phyloP scores from a whole-genome alignment of 2,329 filamentous ascomycete species.

The Penicillium sp. region DNA sequence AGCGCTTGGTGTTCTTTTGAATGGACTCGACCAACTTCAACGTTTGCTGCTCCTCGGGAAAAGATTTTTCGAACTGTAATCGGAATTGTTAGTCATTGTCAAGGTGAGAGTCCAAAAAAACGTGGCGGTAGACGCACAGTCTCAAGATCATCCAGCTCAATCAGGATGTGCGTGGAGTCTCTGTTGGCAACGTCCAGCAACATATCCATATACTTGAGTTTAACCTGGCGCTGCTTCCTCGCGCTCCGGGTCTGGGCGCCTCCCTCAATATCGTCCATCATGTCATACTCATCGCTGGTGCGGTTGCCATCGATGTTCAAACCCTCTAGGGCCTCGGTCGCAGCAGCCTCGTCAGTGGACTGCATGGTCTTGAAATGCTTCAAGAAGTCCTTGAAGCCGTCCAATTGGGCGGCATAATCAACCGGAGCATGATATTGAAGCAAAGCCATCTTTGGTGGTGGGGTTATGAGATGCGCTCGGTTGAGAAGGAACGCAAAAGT shows the following conservation, averaged over 20 bases:
- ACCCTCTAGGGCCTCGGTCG: slow-evolving; percentile 78
- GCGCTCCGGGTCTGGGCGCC: slow-evolving; percentile 42
- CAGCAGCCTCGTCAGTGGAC: slow-evolving; percentile 63
- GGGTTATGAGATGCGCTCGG: slow-evolving; percentile 18
- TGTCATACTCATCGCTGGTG: slow-evolving; percentile 86
- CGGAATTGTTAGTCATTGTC: slow-evolving; percentile 3
- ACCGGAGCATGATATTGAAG: slow-evolving; percentile 75
- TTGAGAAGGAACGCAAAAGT: slow-evolving; percentile 19
- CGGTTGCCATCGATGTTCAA: slow-evolving; percentile 86
- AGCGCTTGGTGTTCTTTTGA: slow-evolving; percentile 89
- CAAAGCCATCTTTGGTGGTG: slow-evolving; percentile 70
- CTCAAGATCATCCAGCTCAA: slow-evolving; percentile 86
- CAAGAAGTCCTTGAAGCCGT: slow-evolving; percentile 81
- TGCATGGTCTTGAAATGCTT: slow-evolving; percentile 77
- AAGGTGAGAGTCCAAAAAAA: not conserved
- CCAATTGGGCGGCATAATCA: slow-evolving; percentile 83
- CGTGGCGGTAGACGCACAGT: slow-evolving; percentile 53
- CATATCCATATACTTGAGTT: slow-evolving; percentile 83
- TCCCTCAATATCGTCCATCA: slow-evolving; percentile 79
- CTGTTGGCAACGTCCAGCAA: slow-evolving; percentile 86
- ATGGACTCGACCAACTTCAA: slow-evolving; percentile 74
- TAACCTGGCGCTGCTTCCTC: slow-evolving; percentile 57
- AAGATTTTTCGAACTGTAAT: slow-evolving; percentile 70
- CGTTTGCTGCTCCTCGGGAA: slow-evolving; percentile 66
- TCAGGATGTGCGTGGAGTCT: slow-evolving; percentile 70